These are phyloP conservation scores for Penicillium sp. DNA, from an alignment of 2,329 filamentous ascomycete species.

Conservation along the genomic window DNA sequence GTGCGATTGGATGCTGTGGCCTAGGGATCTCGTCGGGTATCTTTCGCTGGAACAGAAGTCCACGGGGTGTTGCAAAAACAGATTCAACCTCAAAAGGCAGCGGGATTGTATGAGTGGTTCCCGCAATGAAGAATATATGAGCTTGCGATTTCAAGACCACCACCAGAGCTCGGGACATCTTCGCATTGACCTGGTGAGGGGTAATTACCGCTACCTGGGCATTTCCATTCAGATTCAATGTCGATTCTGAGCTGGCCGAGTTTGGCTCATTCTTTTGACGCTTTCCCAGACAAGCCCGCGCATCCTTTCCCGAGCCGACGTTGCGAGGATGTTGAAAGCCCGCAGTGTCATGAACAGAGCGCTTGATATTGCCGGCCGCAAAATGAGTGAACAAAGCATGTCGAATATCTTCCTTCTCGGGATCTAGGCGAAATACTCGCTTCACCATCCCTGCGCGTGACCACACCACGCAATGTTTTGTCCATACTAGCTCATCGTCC, in stretches of 20 bases:
- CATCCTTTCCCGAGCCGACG: conserved; percentile 4
- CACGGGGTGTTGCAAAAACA: conserved; percentile 76
- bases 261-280: conserved; percentile 26
- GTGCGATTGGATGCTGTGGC: conserved; percentile 50
- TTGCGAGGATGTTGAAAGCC: conserved; percentile 4
- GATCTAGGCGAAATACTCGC: conserved; percentile 79
- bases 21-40: conserved; percentile 40
- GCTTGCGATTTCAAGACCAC: conserved; percentile 90
- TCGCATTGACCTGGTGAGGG: conserved; percentile 22
- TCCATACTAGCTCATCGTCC: conserved; percentile 79
- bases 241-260: conserved; percentile 17
- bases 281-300: conserved; percentile 11
- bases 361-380: conserved; percentile 45
- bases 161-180: conserved; percentile 65
- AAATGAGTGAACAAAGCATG: conserved; percentile 87
- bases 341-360: conserved; percentile 8
- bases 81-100: conserved; percentile 92
- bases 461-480: conserved; percentile 78
- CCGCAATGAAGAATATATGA: conserved; percentile 87
- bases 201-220: conserved; percentile 17
- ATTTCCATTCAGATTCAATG: conserved; percentile 28
- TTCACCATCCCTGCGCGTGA: conserved; percentile 80
- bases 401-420: conserved; percentile 81
- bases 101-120: conserved; percentile 83
- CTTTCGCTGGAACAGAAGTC: conserved; percentile 83